A percentile compares a stretch with the other conserved stretches of the same genome.
These are phyloP conservation scores for Saitozyma podzolica DNA, from an alignment of 768 basidiomycete species.

Conservation along the genomic window DNA sequence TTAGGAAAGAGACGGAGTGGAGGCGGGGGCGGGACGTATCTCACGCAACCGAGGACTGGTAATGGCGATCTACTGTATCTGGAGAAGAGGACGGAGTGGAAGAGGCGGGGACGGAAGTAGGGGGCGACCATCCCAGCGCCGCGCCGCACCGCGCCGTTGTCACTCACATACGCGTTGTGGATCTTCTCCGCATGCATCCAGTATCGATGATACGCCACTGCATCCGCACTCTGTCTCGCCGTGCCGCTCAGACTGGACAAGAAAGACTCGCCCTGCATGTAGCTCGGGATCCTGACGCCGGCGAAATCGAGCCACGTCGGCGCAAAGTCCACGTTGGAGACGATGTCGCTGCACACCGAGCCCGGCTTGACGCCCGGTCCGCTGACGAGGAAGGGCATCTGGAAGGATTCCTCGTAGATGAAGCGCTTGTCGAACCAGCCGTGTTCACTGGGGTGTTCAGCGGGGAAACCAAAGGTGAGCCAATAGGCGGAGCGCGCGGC, in stretches of 20 bases:
- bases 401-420: slow-evolving; percentile 19
- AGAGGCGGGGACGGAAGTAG: no score
- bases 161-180: slow-evolving; percentile 9
- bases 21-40: no score
- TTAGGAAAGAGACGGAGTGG: no score
- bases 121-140: background rate
- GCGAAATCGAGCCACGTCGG: slow-evolving; percentile 11
- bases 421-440: slow-evolving; percentile 40
- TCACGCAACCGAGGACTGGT: no score
- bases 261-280: slow-evolving; percentile 13
- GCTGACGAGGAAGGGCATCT: slow-evolving; percentile 9
- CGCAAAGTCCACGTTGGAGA: slow-evolving; percentile 13
- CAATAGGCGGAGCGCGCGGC: no score
- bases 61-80: no score
- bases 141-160: no score
- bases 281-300: background rate
- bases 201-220: slow-evolving; percentile 9
- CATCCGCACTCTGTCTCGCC: background rate
- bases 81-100: no score
- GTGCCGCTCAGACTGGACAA: background rate
- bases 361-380: slow-evolving; percentile 10
- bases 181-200: slow-evolving; percentile 8
- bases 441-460: slow-evolving; percentile 17
- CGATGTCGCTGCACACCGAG: slow-evolving; percentile 13
- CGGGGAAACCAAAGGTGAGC: no score